Conservation (phyloP, 2,329 filamentous ascomycete species). For the Colletotrichum musicola region DNA sequence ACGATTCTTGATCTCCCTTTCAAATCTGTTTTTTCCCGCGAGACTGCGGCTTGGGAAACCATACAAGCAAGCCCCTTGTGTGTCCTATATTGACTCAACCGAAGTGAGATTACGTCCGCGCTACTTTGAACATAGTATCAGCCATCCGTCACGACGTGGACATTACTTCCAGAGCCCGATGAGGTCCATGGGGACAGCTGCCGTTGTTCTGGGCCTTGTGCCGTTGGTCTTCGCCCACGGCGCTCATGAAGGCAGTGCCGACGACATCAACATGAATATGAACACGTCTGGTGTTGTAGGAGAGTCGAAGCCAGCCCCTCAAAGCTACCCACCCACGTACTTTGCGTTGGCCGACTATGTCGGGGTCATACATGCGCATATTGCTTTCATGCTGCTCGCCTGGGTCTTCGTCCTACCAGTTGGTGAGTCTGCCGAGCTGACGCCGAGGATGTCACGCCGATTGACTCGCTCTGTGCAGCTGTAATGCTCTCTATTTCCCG, state of each 20-base stretch:
- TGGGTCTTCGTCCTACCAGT: slow-evolving; percentile 82
- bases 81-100: neutral
- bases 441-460: neutral
- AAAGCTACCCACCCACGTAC: slow-evolving; percentile 64
- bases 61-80: too few species aligned
- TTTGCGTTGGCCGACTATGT: slow-evolving; percentile 68
- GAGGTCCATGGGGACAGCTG: neutral
- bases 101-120: neutral
- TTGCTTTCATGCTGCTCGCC: slow-evolving; percentile 75
- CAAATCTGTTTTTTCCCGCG: neutral
- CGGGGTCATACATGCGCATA: slow-evolving; percentile 75
- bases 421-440: slow-evolving; percentile 64
- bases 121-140: neutral
- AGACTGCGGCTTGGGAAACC: neutral
- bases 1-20: neutral
- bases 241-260: slow-evolving; percentile 40
- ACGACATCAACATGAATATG: slow-evolving; percentile 36
- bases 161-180: neutral
- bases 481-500: slow-evolving; percentile 88
- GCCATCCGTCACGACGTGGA: neutral
- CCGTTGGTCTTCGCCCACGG: slow-evolving; percentile 28
- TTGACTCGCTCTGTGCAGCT: slow-evolving; percentile 59
- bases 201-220: slow-evolving; percentile 15
- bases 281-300: slow-evolving; percentile 25
- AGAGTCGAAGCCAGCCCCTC: slow-evolving; percentile 36